Evolutionary conservation across 495 filamentous ascomycete genomes (phyloP).

Genomic region (Podospora appendiculata): DNA sequence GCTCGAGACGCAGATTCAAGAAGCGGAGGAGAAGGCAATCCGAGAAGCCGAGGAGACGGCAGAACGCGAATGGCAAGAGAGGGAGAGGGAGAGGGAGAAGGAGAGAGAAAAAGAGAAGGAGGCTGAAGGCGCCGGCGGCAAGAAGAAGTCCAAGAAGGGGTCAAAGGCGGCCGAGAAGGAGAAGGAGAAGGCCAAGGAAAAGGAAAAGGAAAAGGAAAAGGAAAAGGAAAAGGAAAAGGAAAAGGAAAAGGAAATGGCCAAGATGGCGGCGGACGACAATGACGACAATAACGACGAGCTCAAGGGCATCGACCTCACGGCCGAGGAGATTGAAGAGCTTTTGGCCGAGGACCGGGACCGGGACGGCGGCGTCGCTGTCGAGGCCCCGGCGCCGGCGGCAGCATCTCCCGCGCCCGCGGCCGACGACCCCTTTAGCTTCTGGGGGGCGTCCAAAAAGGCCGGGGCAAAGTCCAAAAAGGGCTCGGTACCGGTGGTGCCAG

Average conservation of each 20-base stretch:
- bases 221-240: constrained; percentile 5
- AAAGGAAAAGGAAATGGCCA: neutral
- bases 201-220: neutral
- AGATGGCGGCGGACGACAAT: constrained; percentile 16
- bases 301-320: constrained; percentile 31
- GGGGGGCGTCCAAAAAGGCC: constrained; percentile 35
- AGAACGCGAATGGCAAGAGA: constrained; percentile 15
- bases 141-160: constrained; percentile 34
- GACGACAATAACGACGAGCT: constrained; percentile 13
- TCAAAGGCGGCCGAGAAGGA: constrained; percentile 4
- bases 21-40: constrained; percentile 18
- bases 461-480: constrained; percentile 21
- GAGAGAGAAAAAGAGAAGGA: constrained; percentile 17
- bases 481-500: constrained; percentile 4
- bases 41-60: constrained; percentile 20
- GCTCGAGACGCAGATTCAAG: constrained; percentile 10
- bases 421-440: constrained; percentile 38
- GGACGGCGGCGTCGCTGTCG: neutral
- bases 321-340: constrained; percentile 29
- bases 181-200: constrained; percentile 15
- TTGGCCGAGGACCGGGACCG: constrained; percentile 10
- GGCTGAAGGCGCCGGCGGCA: constrained; percentile 21
- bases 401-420: neutral
- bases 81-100: constrained; percentile 11
- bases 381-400: constrained; percentile 1